phyloP scores from a whole-genome alignment of 2,329 filamentous ascomycete genomes.

The Hymenoscyphus linearis region DNA sequence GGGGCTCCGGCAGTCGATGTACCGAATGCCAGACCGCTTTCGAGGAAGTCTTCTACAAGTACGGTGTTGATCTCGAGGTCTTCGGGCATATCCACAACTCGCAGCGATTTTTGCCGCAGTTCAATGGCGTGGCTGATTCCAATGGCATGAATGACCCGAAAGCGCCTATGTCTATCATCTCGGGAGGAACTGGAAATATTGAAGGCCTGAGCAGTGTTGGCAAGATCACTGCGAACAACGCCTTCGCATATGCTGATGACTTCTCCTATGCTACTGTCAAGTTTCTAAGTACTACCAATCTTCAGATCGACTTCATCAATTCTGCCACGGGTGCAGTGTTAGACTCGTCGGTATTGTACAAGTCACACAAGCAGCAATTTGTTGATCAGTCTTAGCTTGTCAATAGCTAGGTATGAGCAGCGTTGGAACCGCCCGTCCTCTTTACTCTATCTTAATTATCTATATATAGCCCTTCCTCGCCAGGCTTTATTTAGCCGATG shows the following conservation, averaged over 20 bases:
- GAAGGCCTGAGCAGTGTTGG: slow-evolving; percentile 37
- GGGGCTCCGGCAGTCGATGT: slow-evolving; percentile 15
- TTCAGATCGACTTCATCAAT: slow-evolving; percentile 47
- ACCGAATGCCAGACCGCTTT: slow-evolving; percentile 42
- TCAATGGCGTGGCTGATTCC: slow-evolving; percentile 17
- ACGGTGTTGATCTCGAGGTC: slow-evolving; percentile 43
- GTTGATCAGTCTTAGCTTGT: slow-evolving; percentile 35
- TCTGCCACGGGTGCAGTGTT: slow-evolving; percentile 44
- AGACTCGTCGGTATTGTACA: slow-evolving; percentile 44
- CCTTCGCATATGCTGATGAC: slow-evolving; percentile 46
- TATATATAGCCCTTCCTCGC: too few species aligned
- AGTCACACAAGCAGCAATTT: slow-evolving; percentile 42
- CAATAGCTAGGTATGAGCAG: too few species aligned
- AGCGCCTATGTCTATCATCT: slow-evolving; percentile 17
- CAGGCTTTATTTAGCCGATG: too few species aligned
- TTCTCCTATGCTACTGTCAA: slow-evolving; percentile 47
- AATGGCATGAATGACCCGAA: slow-evolving; percentile 19
- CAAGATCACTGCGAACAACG: slow-evolving; percentile 38
- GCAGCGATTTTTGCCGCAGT: slow-evolving; percentile 31
- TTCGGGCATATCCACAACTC: slow-evolving; percentile 44
- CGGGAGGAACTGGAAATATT: slow-evolving; percentile 31
- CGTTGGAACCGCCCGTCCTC: too few species aligned
- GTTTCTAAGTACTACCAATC: slow-evolving; percentile 40
- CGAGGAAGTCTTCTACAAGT: slow-evolving; percentile 39
- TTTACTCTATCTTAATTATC: too few species aligned